Base-by-base conservation (phyloP, 768 basidiomycete species). In the Russula sp. region DNA sequence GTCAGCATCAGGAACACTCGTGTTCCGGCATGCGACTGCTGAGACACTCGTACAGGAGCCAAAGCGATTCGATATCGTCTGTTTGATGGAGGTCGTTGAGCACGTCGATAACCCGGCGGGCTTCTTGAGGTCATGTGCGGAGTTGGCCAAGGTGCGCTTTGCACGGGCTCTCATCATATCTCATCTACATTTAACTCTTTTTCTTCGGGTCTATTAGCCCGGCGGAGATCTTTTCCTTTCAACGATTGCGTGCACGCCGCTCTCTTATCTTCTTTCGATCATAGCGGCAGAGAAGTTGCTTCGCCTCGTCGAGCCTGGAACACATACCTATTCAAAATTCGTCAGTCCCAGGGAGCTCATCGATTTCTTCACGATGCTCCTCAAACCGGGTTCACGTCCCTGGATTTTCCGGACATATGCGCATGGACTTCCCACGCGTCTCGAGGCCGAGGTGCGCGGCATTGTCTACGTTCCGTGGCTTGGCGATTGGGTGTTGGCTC, bases 1-100 rank as follows among this genome's bases (percentile, higher is more conserved):
- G 10, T 74, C 78, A 3, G 34, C 5, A 30, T 30, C 30, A 3
- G 30, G 34, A 11, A 34, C 34, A 34, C 34, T 34, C 34, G 10
- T 2, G 0, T 98, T 98, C 76, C 76, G 83, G 9, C 85, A 91
- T 70, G 80, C 83, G 0, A 79, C 89, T 0, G 92, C 89, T 0
- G 94, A 98, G 72, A 80, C 80, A 0, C 81, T 99, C 4, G 75
- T 91, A 32, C 72, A 80, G 13, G 84, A 86, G 5, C 73, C 82
- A 16, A 81, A 80, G 69, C 84, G 84, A 57, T 98, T 88, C 72
- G 96, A 98, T 73, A 83, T 94, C 22, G 94, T 99, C 16, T 97
- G 94, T 73, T 90, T 94, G 11, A 92, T 98, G 92, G 97, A 99
- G 75, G 96, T 99, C 9, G 73, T 99, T 34, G 97, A 99, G 76